These are phyloP conservation scores for Fusarium aywerte DNA, from an alignment of 2,329 filamentous ascomycete genomes.

Conservation along the genomic window DNA sequence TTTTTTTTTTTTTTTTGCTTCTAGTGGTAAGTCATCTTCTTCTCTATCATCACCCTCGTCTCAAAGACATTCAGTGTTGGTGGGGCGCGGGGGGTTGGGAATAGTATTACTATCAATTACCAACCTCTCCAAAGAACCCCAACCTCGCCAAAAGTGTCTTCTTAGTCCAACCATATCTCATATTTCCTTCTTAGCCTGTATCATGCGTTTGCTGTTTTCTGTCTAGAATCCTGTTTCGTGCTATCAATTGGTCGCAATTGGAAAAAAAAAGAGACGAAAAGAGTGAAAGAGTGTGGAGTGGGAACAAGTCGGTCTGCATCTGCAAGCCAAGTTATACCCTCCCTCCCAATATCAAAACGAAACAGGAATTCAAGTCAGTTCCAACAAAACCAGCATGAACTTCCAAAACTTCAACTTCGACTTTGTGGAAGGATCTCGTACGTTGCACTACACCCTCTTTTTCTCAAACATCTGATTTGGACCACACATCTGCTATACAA, in stretches of 20 bases:
- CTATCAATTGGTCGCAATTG: slow-evolving; percentile 49
- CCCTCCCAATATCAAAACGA: slow-evolving; percentile 36
- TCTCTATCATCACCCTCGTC: slow-evolving; percentile 2
- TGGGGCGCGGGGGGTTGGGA: slow-evolving; percentile 45
- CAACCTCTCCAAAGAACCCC: slow-evolving; percentile 43
- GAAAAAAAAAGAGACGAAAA: slow-evolving; percentile 5
- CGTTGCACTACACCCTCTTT: slow-evolving; percentile 40
- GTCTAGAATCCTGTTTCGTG: slow-evolving; percentile 47
- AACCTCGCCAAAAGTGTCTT: slow-evolving; percentile 45
- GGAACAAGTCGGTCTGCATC: slow-evolving; percentile 42
- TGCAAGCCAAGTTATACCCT: slow-evolving; percentile 37
- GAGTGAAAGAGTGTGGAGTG: slow-evolving; percentile 47
- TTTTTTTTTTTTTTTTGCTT: slow-evolving; percentile 4
- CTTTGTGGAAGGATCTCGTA: slow-evolving; percentile 53
- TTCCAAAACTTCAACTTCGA: slow-evolving; percentile 52
- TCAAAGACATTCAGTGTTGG: slow-evolving; percentile 28
- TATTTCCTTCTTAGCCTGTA: slow-evolving; percentile 41
- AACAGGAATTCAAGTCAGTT: slow-evolving; percentile 7
- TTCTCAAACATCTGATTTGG: background rate
- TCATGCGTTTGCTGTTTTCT: slow-evolving; percentile 44
- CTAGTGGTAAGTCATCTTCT: slow-evolving; percentile 25
- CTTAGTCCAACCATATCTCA: slow-evolving; percentile 51
- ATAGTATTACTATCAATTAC: slow-evolving; percentile 34
- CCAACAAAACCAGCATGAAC: slow-evolving; percentile 48
- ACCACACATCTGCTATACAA: background rate